Conservation (phyloP, 2,329 filamentous ascomycete genomes). For the Hirsutella thompsonii region DNA sequence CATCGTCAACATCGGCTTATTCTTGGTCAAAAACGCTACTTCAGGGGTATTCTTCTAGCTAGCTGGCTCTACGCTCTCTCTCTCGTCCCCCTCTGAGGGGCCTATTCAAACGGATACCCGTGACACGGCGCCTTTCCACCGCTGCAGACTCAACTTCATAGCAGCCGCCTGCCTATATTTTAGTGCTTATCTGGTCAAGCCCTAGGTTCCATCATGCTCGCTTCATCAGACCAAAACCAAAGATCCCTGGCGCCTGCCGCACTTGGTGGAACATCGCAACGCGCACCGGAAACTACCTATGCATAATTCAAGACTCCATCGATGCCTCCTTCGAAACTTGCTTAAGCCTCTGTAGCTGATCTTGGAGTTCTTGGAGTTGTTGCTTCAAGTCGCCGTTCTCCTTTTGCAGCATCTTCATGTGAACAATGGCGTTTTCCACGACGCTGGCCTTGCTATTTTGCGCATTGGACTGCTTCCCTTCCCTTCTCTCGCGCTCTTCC, state of each 20-base stretch:
- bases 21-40: background rate
- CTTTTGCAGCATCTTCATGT: conserved; percentile 74
- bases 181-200: no score
- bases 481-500: conserved; percentile 34
- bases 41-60: background rate
- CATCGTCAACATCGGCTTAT: background rate
- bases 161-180: no score
- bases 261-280: no score
- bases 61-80: background rate
- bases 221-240: no score
- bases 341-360: conserved; percentile 15
- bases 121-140: no score
- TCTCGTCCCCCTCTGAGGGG: background rate
- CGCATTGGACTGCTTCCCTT: conserved; percentile 33
- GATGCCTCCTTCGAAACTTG: conserved; percentile 1
- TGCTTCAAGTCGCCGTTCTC: conserved; percentile 58
- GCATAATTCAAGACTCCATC: background rate
- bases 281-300: background rate
- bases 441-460: conserved; percentile 90
- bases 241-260: no score
- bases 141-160: no score
- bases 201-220: no score
- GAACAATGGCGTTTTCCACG: conserved; percentile 92
- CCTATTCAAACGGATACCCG: background rate
- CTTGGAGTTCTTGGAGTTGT: conserved; percentile 31